These are phyloP conservation scores for Penicillium macrosclerotiorum DNA, from an alignment of 495 filamentous ascomycete genomes.

Conservation along the genomic window DNA sequence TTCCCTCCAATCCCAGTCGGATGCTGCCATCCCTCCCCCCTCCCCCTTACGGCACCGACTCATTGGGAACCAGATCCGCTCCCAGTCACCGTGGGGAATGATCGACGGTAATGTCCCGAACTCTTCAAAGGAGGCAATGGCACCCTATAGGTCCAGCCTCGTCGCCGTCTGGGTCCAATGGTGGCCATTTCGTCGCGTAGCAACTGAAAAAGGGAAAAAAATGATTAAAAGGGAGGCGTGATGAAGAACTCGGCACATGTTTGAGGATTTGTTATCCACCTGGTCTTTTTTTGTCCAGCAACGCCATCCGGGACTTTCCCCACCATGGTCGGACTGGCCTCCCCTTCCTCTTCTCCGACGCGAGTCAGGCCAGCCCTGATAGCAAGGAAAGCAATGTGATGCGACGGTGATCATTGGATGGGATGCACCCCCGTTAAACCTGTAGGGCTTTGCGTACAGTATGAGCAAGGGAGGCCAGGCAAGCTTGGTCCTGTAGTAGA, in stretches of 20 bases:
- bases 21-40: conserved; percentile 5
- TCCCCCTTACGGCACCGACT: not conserved
- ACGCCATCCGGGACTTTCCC: no score
- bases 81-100: conserved; percentile 12
- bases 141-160: conserved; percentile 12
- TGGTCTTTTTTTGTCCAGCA: no score
- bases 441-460: conserved; percentile 7
- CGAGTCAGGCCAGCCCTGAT: conserved; percentile 16
- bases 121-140: not conserved
- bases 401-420: conserved; percentile 13
- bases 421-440: conserved; percentile 3
- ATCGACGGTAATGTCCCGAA: conserved; percentile 26
- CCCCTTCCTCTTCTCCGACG: not conserved
- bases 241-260: no score
- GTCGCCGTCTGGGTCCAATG: conserved; percentile 8
- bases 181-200: conserved; percentile 8
- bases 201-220: not conserved
- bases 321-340: not conserved
- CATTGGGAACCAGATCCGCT: conserved; percentile 1
- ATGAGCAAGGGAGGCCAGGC: not conserved
- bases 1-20: no score
- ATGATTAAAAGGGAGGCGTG: no score
- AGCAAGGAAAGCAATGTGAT: conserved; percentile 11
- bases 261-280: no score
- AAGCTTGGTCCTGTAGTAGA: no score